Percentiles rank a stretch among this genome's conserved stretches.
These are phyloP conservation scores for Colletotrichum nymphaeae DNA, from an alignment of 2,329 filamentous ascomycete species.

Conservation along the genomic window DNA sequence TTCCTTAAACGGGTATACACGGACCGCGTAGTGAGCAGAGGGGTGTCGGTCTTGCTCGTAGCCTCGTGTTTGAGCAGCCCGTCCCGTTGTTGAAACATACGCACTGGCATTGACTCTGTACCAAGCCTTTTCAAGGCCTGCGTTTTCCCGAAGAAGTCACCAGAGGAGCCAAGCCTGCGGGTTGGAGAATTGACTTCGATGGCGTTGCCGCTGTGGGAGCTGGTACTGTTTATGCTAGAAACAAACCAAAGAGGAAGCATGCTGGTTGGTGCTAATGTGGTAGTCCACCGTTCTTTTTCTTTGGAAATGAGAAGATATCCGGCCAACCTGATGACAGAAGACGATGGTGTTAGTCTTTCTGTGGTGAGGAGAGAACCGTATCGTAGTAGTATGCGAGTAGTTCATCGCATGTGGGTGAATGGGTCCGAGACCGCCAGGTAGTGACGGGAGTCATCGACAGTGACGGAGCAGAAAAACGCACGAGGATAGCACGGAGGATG, in stretches of 20 bases:
- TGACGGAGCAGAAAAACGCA: background rate
- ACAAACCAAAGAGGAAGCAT: background rate
- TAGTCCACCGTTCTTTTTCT: background rate
- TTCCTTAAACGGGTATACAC: conserved; percentile 32
- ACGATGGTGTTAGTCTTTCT: background rate
- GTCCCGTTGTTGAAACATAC: conserved; percentile 29
- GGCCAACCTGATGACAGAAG: background rate
- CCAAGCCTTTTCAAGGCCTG: background rate
- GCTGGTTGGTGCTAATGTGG: background rate
- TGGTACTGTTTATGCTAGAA: conserved; percentile 8
- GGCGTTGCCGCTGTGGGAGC: background rate
- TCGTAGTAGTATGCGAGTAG: background rate
- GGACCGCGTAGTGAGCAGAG: conserved; percentile 27
- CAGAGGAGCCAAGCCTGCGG: conserved; percentile 14
- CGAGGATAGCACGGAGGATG: background rate
- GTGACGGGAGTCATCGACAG: background rate
- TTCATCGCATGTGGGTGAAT: background rate
- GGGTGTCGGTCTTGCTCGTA: background rate
- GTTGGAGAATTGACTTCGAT: background rate
- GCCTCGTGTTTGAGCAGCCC: conserved; percentile 19
- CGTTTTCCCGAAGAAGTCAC: background rate
- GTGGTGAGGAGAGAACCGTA: background rate
- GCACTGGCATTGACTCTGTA: conserved; percentile 8
- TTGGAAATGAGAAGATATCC: background rate
- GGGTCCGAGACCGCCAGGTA: background rate